A percentile compares a stretch with the other conserved stretches of the same genome.
Evolutionary conservation across 805 yeast species (phyloP).

Genomic region (Saccharomycopsis capsularis): DNA sequence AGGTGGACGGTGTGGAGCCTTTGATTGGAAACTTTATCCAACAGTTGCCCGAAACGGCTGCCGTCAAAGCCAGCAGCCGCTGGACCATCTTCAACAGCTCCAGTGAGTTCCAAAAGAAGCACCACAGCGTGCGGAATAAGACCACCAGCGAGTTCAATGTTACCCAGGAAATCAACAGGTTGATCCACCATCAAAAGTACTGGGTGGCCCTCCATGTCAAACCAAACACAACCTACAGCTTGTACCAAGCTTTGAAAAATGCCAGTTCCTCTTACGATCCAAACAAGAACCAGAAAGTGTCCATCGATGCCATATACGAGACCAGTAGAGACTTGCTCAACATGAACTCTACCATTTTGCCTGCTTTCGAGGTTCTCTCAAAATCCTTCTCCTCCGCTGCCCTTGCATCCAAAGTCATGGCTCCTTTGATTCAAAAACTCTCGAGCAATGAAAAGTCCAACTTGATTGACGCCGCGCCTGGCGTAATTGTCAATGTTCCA

Average conservation of each 20-base stretch:
- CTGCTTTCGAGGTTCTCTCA: conserved; percentile 29
- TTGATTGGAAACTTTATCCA: conserved; percentile 12
- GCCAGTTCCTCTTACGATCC: conserved; percentile 8
- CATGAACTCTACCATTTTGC: conserved; percentile 35
- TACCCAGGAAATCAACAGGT: conserved; percentile 32
- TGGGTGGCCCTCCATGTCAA: conserved; percentile 54
- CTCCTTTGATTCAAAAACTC: conserved; percentile 10
- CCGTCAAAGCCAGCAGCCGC: conserved; percentile 19
- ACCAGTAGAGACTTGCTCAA: conserved; percentile 50
- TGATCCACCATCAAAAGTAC: conserved; percentile 45
- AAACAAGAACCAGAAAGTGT: neutral
- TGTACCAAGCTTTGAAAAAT: conserved; percentile 22
- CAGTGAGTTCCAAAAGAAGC: neutral
- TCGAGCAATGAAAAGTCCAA: conserved; percentile 20
- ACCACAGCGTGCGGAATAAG: neutral
- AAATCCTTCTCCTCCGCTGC: conserved; percentile 12
- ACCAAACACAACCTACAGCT: conserved; percentile 35
- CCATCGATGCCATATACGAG: conserved; percentile 41
- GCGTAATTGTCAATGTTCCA: conserved; percentile 29
- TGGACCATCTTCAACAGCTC: conserved; percentile 18
- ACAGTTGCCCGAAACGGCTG: conserved; percentile 10
- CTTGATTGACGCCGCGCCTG: conserved; percentile 25
- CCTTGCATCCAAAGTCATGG: conserved; percentile 5
- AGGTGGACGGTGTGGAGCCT: conserved; percentile 9
- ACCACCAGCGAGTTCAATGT: conserved; percentile 1